Conservation (phyloP, 2,329 filamentous ascomycete species). For the Colletotrichum costaricense region DNA sequence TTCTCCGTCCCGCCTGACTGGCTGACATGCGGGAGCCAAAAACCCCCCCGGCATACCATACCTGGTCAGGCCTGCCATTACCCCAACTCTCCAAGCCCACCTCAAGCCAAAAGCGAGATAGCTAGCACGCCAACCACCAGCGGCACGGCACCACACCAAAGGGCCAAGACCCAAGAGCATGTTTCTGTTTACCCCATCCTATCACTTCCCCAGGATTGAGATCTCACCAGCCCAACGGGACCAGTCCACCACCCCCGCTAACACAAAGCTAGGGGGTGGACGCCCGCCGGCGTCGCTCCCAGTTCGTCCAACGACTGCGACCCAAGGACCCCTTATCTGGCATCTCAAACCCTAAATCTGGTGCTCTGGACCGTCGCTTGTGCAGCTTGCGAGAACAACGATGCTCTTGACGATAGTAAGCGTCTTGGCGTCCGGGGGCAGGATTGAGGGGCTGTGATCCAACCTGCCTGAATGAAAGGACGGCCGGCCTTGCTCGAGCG, state of each 20-base stretch:
- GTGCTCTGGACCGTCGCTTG: slow-evolving; percentile 7
- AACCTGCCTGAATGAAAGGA: slow-evolving; percentile 16
- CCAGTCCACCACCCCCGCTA: slow-evolving; percentile 9
- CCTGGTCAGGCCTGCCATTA: slow-evolving; percentile 12
- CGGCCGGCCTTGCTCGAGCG: neutral
- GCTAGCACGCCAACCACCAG: slow-evolving; percentile 20
- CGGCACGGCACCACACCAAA: neutral
- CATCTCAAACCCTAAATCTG: slow-evolving; percentile 29
- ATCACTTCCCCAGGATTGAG: slow-evolving; percentile 30
- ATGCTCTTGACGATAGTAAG: slow-evolving; percentile 20
- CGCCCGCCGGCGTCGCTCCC: slow-evolving; percentile 26
- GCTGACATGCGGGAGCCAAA: slow-evolving; percentile 25
- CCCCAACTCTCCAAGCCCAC: slow-evolving; percentile 30
- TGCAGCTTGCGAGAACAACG: neutral
- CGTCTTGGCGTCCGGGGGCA: slow-evolving; percentile 29
- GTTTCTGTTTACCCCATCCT: slow-evolving; percentile 4
- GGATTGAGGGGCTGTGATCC: slow-evolving; percentile 21
- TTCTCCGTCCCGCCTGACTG: slow-evolving; percentile 15
- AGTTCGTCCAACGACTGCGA: slow-evolving; percentile 31
- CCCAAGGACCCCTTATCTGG: slow-evolving; percentile 33
- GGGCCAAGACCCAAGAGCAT: neutral
- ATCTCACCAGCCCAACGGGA: slow-evolving; percentile 29
- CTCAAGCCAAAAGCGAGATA: neutral
- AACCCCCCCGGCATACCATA: neutral
- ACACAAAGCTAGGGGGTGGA: neutral